A percentile compares a stretch with the other conserved stretches of the same genome.
Evolutionary conservation across 768 basidiomycete genomes (phyloP).

Genomic region (Suillus tomentosus): DNA sequence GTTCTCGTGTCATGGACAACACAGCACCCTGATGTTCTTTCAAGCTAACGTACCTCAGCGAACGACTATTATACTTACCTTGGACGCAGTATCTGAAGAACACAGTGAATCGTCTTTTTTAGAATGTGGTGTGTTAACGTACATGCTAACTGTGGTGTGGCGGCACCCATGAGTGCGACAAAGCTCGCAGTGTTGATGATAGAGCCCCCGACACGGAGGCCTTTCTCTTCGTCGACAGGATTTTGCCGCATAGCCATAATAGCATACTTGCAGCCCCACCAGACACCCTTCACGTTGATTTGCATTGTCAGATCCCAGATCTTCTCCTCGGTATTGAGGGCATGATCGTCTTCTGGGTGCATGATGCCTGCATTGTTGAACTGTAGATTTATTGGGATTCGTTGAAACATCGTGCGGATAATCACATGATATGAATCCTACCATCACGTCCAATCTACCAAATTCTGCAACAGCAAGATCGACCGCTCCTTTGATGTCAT

Average conservation of each 20-base stretch:
- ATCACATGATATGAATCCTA: conserved; percentile 31
- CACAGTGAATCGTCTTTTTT: conserved; percentile 10
- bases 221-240: conserved; percentile 76
- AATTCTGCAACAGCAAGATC: conserved; percentile 79
- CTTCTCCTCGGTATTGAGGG: conserved; percentile 92
- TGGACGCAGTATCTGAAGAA: conserved; percentile 85
- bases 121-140: conserved; percentile 33
- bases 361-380: conserved; percentile 99
- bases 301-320: conserved; percentile 96
- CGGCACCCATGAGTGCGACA: conserved; percentile 93
- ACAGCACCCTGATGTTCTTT: conserved; percentile 73
- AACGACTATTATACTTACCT: conserved; percentile 46
- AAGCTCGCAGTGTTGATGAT: conserved; percentile 99
- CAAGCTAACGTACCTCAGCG: conserved; percentile 10
- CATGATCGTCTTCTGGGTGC: conserved; percentile 94
- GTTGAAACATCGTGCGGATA: not conserved
- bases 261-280: conserved; percentile 99
- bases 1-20: conserved; percentile 96
- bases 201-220: conserved; percentile 79
- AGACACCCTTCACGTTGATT: conserved; percentile 97
- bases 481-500: conserved; percentile 80
- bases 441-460: conserved; percentile 96
- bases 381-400: conserved; percentile 39
- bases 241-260: conserved; percentile 96
- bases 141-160: conserved; percentile 99